Percentiles rank a stretch among this genome's conserved stretches.
These are phyloP conservation scores for Serendipita vermifera DNA, from an alignment of 768 basidiomycete species.

Conservation along the genomic window DNA sequence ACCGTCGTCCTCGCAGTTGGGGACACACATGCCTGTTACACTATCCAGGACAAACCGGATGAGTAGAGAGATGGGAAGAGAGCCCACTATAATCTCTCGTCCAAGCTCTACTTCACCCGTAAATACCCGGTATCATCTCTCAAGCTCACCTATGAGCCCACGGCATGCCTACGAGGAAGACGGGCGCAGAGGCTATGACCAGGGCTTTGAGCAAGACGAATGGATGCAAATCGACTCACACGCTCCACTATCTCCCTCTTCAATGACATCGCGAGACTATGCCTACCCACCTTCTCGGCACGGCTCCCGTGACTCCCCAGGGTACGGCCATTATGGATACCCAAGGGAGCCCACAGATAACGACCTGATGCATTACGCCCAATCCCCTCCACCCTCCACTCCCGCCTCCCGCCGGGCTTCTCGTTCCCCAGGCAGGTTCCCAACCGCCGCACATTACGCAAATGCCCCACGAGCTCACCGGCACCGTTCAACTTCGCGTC, in stretches of 20 bases:
- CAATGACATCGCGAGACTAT: neutral
- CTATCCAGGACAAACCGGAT: neutral
- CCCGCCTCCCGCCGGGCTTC: neutral
- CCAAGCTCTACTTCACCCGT: neutral
- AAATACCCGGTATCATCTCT: neutral
- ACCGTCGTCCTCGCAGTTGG: neutral
- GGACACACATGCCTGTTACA: constrained; percentile 2
- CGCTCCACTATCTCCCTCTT: neutral
- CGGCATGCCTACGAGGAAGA: neutral
- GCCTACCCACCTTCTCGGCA: neutral
- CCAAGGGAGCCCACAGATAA: no score
- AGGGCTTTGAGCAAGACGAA: neutral
- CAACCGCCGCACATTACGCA: neutral
- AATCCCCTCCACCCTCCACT: neutral
- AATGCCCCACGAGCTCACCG: neutral
- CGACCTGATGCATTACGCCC: no score
- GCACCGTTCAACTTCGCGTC: neutral
- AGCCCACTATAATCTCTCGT: neutral
- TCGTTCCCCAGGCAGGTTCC: neutral
- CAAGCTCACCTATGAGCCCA: neutral
- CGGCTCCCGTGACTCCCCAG: neutral
- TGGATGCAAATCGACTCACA: neutral
- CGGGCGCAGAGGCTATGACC: neutral
- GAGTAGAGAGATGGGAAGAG: neutral
- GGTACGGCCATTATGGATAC: neutral